Percentiles rank a stretch among this genome's conserved stretches.
Conservation (phyloP, 1,284 basidiomycete species). For the Pseudozyma sp. region DNA sequence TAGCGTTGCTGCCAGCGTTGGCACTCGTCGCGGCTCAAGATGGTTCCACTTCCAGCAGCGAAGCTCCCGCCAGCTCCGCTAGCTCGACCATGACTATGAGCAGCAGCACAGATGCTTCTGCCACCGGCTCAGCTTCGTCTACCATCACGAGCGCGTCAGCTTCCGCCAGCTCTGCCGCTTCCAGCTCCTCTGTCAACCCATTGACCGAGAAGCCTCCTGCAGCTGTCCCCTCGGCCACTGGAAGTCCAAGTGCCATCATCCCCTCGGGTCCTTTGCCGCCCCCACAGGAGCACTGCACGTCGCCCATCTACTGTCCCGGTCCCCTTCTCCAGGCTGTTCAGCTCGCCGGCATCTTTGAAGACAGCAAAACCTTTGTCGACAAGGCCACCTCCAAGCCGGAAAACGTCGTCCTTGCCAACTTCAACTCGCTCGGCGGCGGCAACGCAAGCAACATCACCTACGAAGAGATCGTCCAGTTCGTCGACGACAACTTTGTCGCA, state of each 20-base stretch:
- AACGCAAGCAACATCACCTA: conserved; percentile 73
- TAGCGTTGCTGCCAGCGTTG: conserved; percentile 32
- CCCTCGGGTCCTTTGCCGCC: conserved; percentile 36
- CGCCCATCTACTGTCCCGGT: conserved; percentile 64
- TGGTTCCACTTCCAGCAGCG: conserved; percentile 10
- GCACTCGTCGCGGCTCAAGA: conserved; percentile 37
- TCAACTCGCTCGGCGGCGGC: conserved; percentile 73
- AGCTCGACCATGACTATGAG: no score
- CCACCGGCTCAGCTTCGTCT: conserved; percentile 16
- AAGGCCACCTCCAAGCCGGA: conserved; percentile 70
- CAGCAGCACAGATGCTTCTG: conserved; percentile 19
- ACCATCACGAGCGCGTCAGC: conserved; percentile 12
- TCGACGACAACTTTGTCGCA: conserved; percentile 81
- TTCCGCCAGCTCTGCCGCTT: conserved; percentile 10
- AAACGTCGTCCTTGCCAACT: conserved; percentile 78
- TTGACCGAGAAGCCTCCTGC: conserved; percentile 40
- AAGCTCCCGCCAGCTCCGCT: not conserved
- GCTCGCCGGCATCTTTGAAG: conserved; percentile 79
- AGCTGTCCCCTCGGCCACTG: conserved; percentile 40
- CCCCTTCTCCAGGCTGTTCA: conserved; percentile 75
- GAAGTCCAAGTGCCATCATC: conserved; percentile 28
- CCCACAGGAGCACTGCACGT: conserved; percentile 50
- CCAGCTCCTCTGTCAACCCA: conserved; percentile 34
- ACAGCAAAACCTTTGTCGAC: conserved; percentile 91
- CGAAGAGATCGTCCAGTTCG: conserved; percentile 74